Conservation (phyloP, 352 stramenopile species). For the Aphanomyces stellatus region DNA sequence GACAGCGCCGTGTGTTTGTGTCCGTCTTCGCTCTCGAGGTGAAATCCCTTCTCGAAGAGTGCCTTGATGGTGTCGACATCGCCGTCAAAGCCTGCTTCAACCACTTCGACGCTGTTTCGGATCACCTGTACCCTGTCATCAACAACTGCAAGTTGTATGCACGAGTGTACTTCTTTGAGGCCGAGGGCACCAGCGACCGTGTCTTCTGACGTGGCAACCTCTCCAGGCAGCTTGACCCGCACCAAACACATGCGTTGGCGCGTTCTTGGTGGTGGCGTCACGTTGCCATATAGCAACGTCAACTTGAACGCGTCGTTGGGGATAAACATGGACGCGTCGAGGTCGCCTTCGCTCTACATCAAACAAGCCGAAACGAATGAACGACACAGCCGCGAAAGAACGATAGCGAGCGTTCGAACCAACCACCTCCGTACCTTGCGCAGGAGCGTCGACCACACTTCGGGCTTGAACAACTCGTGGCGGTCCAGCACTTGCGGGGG, state of each 20-base stretch:
- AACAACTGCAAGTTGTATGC: no score
- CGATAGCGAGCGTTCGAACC: no score
- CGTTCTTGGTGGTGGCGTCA: constrained; percentile 37
- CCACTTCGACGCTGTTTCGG: constrained; percentile 69
- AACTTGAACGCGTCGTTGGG: constrained; percentile 84
- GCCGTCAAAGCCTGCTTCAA: constrained; percentile 85
- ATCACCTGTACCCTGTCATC: constrained; percentile 26
- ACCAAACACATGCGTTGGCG: constrained; percentile 62
- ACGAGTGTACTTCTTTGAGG: constrained; percentile 41
- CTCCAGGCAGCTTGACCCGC: constrained; percentile 28
- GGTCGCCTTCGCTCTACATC: constrained; percentile 39
- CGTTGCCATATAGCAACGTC: constrained; percentile 49
- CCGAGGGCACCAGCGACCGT: constrained; percentile 42
- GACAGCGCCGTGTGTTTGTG: constrained; percentile 80
- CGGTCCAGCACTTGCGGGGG: constrained; percentile 63
- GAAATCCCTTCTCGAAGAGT: constrained; percentile 79
- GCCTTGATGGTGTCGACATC: constrained; percentile 62
- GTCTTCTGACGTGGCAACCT: constrained; percentile 19
- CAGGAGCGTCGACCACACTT: constrained; percentile 34
- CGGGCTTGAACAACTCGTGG: constrained; percentile 50
- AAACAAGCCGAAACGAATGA: constrained; percentile 37
- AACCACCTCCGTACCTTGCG: no score
- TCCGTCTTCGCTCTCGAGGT: constrained; percentile 78
- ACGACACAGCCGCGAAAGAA: no score
- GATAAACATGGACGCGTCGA: constrained; percentile 45